phyloP scores from a whole-genome alignment of 108 stramenopile species.

The Ochromonas danica region DNA sequence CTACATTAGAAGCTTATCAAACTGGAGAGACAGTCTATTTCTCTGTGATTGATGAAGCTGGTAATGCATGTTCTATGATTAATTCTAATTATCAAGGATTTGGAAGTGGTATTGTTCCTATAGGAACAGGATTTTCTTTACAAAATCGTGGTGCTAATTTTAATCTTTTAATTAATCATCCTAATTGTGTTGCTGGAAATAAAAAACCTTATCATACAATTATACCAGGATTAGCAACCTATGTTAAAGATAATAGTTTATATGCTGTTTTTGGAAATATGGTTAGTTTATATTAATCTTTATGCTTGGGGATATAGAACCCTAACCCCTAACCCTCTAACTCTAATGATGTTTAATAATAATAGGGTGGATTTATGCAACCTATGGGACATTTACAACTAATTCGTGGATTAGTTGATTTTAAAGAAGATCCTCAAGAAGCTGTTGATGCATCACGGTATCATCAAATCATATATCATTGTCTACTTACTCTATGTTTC shows the following conservation, averaged over 20 bases:
- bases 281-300: no score
- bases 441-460: conserved; percentile 87
- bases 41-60: conserved; percentile 78
- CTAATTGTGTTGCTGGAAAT: conserved; percentile 72
- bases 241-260: conserved; percentile 71
- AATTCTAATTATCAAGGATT: conserved; percentile 92
- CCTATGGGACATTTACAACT: conserved; percentile 93
- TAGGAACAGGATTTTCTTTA: conserved; percentile 85
- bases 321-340: no score
- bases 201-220: conserved; percentile 97
- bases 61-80: conserved; percentile 91
- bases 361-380: conserved; percentile 97
- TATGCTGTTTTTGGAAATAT: conserved; percentile 83
- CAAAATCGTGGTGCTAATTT: conserved; percentile 93
- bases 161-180: conserved; percentile 67
- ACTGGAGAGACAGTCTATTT: conserved; percentile 75
- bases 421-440: conserved; percentile 63
- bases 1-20: not conserved
- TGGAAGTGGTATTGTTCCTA: conserved; percentile 85
- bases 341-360: no score
- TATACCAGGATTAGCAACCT: conserved; percentile 83
- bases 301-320: no score
- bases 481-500: no score
- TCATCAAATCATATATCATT: no score
- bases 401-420: conserved; percentile 70